These are phyloP conservation scores for Sechiopsis laciniata DNA, from an alignment of 306 rosid species.

Conservation along the genomic window DNA sequence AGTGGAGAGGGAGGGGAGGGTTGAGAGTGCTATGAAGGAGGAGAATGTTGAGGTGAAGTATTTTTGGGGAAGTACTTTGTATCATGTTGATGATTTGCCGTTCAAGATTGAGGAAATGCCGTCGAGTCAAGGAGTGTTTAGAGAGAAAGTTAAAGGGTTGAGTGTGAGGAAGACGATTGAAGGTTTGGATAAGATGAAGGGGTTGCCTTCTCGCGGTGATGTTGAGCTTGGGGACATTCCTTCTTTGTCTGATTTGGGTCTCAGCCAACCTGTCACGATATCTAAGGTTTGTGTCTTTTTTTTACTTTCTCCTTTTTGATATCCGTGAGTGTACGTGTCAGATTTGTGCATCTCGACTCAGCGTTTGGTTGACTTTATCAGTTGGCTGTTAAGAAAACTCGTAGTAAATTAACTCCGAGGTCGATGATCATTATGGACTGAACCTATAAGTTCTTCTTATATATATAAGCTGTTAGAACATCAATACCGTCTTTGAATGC, in stretches of 20 bases:
- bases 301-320: no score
- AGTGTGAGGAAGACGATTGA: constrained; percentile 75
- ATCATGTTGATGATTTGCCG: constrained; percentile 78
- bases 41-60: constrained; percentile 82
- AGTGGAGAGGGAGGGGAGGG: constrained; percentile 65
- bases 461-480: no score
- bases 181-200: constrained; percentile 84
- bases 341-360: no score
- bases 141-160: constrained; percentile 64
- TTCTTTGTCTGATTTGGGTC: constrained; percentile 67
- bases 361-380: no score
- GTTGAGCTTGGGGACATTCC: constrained; percentile 90
- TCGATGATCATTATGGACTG: no score
- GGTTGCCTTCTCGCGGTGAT: constrained; percentile 76
- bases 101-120: constrained; percentile 86
- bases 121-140: constrained; percentile 67
- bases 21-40: constrained; percentile 67
- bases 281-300: constrained; percentile 42
- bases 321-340: no score
- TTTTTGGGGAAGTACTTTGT: constrained; percentile 93
- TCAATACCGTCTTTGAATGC: no score
- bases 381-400: no score
- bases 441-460: no score
- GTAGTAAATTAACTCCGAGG: no score
- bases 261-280: constrained; percentile 61